Conservation (phyloP, 176 grass and related monocot genomes). For the Pharus latifolius region DNA sequence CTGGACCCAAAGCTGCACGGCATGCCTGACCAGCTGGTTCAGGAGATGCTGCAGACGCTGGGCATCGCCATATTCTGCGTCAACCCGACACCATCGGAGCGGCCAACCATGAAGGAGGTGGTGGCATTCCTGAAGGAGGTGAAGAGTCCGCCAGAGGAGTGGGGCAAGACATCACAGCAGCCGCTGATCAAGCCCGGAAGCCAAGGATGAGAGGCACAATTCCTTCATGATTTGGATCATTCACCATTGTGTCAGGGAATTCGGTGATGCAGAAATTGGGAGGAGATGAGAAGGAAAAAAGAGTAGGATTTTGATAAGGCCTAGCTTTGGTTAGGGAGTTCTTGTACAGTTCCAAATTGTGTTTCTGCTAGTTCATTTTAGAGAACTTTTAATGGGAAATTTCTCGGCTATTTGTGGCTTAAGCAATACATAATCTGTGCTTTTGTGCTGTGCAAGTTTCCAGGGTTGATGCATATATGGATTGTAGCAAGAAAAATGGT, state of each 20-base stretch:
- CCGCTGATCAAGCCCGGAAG: conserved; percentile 61
- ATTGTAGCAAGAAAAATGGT: no score
- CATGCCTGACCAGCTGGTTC: conserved; percentile 84
- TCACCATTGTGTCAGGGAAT: neutral
- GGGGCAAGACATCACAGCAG: conserved; percentile 81
- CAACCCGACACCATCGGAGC: conserved; percentile 60
- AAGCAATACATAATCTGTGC: conserved; percentile 15
- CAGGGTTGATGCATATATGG: no score
- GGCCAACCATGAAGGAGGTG: conserved; percentile 97
- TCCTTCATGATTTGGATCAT: no score
- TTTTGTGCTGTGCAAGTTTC: neutral
- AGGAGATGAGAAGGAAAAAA: neutral
- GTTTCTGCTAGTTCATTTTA: conserved; percentile 19
- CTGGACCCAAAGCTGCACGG: conserved; percentile 66
- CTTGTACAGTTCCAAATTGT: conserved; percentile 34
- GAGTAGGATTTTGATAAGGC: conserved; percentile 32
- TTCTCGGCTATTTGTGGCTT: conserved; percentile 1
- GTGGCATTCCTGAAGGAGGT: conserved; percentile 92
- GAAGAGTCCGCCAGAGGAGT: conserved; percentile 89
- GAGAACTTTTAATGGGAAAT: conserved; percentile 9
- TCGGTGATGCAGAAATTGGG: neutral
- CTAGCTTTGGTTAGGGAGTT: conserved; percentile 39
- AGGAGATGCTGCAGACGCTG: conserved; percentile 92
- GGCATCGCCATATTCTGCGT: conserved; percentile 89
- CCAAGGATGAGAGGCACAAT: conserved; percentile 33